Conservation (phyloP, 2,329 filamentous ascomycete genomes). For the Acrocalymma vagum region DNA sequence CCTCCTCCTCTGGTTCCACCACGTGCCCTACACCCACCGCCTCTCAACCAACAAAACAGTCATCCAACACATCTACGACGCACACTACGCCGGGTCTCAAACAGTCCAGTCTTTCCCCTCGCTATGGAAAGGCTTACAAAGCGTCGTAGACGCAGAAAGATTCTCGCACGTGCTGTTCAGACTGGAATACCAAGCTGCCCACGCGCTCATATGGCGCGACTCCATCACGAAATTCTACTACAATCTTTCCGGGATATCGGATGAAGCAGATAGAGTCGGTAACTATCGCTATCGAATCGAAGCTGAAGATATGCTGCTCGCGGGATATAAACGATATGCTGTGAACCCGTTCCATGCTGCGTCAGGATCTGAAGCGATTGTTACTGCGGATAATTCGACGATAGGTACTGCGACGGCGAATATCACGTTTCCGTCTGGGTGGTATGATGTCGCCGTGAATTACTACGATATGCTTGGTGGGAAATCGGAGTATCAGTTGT, state of each 20-base stretch:
- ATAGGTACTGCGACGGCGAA: slow-evolving; percentile 58
- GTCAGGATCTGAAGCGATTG: slow-evolving; percentile 63
- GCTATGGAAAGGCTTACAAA: slow-evolving; percentile 64
- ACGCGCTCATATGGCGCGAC: slow-evolving; percentile 76
- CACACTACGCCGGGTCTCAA: slow-evolving; percentile 68
- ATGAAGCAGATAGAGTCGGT: slow-evolving; percentile 64
- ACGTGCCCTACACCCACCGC: slow-evolving; percentile 71
- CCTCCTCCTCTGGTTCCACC: slow-evolving; percentile 77
- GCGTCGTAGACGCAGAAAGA: slow-evolving; percentile 67
- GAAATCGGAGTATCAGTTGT: slow-evolving; percentile 63
- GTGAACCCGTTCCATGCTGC: slow-evolving; percentile 69
- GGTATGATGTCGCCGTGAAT: slow-evolving; percentile 71
- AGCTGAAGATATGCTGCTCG: slow-evolving; percentile 70
- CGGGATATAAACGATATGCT: slow-evolving; percentile 63
- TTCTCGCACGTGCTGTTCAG: slow-evolving; percentile 67
- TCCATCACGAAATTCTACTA: slow-evolving; percentile 71
- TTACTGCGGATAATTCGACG: slow-evolving; percentile 63
- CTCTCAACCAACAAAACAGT: slow-evolving; percentile 72
- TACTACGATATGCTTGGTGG: slow-evolving; percentile 72
- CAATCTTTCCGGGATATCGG: slow-evolving; percentile 68
- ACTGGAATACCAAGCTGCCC: slow-evolving; percentile 72
- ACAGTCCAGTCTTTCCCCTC: slow-evolving; percentile 66
- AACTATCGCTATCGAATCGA: slow-evolving; percentile 73
- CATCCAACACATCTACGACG: slow-evolving; percentile 72
- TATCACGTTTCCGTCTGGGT: slow-evolving; percentile 60